Evolutionary conservation across 2,329 filamentous ascomycete species (phyloP), one percentile per base, ranked within the genome.

Genomic region (Macrophomina tecta): DNA sequence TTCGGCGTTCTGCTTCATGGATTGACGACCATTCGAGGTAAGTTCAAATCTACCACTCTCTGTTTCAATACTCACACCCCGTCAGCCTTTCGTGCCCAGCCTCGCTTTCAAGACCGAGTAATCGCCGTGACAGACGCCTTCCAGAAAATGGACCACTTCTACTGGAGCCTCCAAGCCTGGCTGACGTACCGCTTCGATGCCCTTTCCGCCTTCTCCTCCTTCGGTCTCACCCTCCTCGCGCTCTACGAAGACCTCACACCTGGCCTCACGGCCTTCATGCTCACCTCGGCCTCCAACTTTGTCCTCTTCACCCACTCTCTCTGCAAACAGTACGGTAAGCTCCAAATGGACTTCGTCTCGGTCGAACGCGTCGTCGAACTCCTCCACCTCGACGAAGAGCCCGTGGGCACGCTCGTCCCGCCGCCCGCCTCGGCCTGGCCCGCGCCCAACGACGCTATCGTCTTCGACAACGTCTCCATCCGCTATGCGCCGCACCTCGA

Each of bases 81-180:
- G 16, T 86, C 90, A 58, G 93, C 94, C 0, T 94, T 96, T 75
- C 88, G 86, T 58, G 92, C 90, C 0, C 90, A 97, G 71, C 81
- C 85, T 4, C 89, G 91, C 63, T 97, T 97, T 73, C 92, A 96
- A 74, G 86, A 89, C 69, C 86, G 89, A 61, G 92, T 96, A 63
- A 90, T 97, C 40, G 82, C 85, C 2, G 93, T 93, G 0, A 93
- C 93, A 0, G 93, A 97, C 74, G 89, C 89, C 18, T 97, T 97
- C 75, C 94, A 97, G 76, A 93, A 93, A 75, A 95, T 97, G 86
- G 94, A 97, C 73, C 94, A 97, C 76, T 97, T 97, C 80, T 97
- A 96, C 80, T 97, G 93, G 82, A 91, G 89, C 67, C 84, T 96
- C 51, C 92, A 96, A 70, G 88, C 89, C 7, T 97, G 93, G 93